A percentile compares a stretch with the other conserved stretches of the same genome.
These are phyloP conservation scores for Syncephalis fuscata DNA, from an alignment of 371 early-diverging fungal species.

Conservation along the genomic window DNA sequence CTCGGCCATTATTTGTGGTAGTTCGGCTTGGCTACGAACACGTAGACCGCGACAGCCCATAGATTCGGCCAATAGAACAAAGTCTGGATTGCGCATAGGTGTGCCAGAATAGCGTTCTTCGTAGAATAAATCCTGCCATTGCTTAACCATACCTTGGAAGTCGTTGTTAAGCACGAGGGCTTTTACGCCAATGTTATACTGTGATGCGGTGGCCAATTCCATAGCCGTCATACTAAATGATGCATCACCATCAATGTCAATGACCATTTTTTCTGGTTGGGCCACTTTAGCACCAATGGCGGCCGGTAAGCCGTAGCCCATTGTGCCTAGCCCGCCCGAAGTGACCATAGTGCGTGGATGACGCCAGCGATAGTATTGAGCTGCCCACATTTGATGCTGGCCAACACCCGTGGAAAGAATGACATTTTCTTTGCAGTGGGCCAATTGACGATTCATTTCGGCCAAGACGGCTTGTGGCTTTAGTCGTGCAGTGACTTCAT, in stretches of 20 bases:
- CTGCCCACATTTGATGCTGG: conserved; percentile 98
- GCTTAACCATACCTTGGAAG: conserved; percentile 98
- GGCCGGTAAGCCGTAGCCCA: conserved; percentile 92
- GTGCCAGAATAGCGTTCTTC: conserved; percentile 89
- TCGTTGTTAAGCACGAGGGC: conserved; percentile 89
- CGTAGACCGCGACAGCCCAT: conserved; percentile 84
- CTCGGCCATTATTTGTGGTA: conserved; percentile 74
- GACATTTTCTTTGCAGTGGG: conserved; percentile 71
- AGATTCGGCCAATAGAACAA: conserved; percentile 90
- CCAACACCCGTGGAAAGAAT: conserved; percentile 93
- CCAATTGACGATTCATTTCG: conserved; percentile 72
- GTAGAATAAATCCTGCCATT: conserved; percentile 97
- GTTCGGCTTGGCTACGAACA: conserved; percentile 60
- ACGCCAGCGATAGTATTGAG: conserved; percentile 74
- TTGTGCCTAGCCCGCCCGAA: conserved; percentile 94
- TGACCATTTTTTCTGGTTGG: conserved; percentile 77
- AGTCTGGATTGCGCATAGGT: conserved; percentile 92
- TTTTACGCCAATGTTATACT: conserved; percentile 93
- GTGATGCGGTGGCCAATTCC: conserved; percentile 91
- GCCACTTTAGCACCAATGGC: conserved; percentile 95
- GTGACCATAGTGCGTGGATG: conserved; percentile 77
- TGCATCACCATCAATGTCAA: conserved; percentile 95
- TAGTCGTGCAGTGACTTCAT: conserved; percentile 23
- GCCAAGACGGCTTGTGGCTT: conserved; percentile 90
- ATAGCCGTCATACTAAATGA: conserved; percentile 95